Conservation (phyloP, 306 rosid genomes). For the Pterocarpus macrocarpus region DNA sequence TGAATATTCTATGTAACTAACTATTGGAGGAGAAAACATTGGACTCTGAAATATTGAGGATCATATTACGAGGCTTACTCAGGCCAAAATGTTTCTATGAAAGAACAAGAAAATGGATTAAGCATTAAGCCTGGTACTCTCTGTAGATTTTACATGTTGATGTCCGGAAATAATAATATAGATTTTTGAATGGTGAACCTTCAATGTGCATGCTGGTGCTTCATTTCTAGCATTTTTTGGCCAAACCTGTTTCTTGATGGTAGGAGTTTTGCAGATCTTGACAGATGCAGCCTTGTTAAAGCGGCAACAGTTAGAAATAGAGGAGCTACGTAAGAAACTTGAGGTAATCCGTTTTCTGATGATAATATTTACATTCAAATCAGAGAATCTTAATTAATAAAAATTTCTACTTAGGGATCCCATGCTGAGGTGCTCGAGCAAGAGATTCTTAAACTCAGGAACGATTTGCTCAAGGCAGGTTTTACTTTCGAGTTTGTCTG, state of each 20-base stretch:
- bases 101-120: too few species aligned
- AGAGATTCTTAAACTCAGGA: conserved; percentile 85
- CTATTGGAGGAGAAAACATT: not conserved
- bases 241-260: conserved; percentile 16
- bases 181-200: conserved; percentile 24
- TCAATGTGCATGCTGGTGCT: conserved; percentile 6
- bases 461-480: conserved; percentile 85
- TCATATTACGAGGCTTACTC: conserved; percentile 23
- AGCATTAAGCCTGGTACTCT: too few species aligned
- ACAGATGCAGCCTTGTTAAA: conserved; percentile 93
- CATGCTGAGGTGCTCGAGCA: conserved; percentile 93
- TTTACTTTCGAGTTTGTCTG: conserved; percentile 37
- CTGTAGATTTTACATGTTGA: too few species aligned
- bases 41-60: conserved; percentile 19
- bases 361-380: conserved; percentile 28
- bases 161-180: not conserved
- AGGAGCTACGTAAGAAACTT: conserved; percentile 85
- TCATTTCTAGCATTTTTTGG: conserved; percentile 16
- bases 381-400: conserved; percentile 29
- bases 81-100: not conserved
- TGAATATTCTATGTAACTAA: not conserved
- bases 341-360: conserved; percentile 63
- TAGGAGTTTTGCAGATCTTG: conserved; percentile 68
- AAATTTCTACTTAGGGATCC: conserved; percentile 73
- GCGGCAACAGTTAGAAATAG: conserved; percentile 94